Evolutionary conservation across 805 yeast species (phyloP), one percentile per base, ranked within the genome.

Genomic region (Teunomyces aglyptinius): DNA sequence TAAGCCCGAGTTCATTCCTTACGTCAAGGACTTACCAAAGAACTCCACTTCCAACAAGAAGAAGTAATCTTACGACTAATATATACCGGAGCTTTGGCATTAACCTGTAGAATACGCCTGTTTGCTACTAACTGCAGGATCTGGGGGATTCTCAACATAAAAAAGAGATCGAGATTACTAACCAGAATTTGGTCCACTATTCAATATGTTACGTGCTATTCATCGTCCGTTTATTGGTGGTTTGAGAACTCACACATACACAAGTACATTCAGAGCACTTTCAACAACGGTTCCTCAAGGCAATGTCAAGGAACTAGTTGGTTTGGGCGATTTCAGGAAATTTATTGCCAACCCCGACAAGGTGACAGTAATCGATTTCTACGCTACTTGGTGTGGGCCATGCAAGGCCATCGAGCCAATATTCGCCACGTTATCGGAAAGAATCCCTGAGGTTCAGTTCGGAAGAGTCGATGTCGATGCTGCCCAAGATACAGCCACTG

Each of bases 1-100:
- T 57, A 96, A 90, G 73, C 99, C 99, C 28, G 97, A 92, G 67
- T 94, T 94, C 71, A 74, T 94, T 59, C 98, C 97, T 44, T 94
- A 72, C 68, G 81, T 80, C 49, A 89, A 86, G 70, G 98, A 89
- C 65, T 80, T 92, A 61, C 96, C 97, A 70, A 91, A 91, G 82
- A 89, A 90, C 76, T 85, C 94, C 34, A 89, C 96, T 54, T 87
- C 96, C 44, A 80, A 78, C 68, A 83, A 83, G 79, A 69, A 68
- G 69, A 76, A 76, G 63, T 61, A 65, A 49, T 13, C 33, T 31
- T 10, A 31, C 16, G 10, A 15, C 18, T 31, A 31, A 31, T 31
- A 31, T 15, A 31, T n/a, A 31, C 6, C 26, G 6, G 26, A 8
- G 10, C 11, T 24, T 24, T 7, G 26, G 26, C 24, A 22, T 22